Conservation (phyloP, 345 rosid genomes). For the Dovyalis caffra region DNA sequence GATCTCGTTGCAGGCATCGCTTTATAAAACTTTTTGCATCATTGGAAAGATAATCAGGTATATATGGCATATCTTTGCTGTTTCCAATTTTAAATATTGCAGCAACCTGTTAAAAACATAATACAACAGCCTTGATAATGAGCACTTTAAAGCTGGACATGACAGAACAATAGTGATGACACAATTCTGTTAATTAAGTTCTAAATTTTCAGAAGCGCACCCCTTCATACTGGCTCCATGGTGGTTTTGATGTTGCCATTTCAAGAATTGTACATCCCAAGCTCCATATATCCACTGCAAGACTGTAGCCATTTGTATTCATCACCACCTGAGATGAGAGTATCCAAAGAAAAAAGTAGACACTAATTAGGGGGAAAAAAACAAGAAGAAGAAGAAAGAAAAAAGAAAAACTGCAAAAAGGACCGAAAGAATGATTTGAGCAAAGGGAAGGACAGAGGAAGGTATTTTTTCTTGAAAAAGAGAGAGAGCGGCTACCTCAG, state of each 20-base stretch:
- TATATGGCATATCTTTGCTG: constrained; percentile 88
- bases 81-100: constrained; percentile 97
- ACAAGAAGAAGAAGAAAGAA: background rate
- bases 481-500: constrained; percentile 59
- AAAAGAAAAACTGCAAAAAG: background rate
- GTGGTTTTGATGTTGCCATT: constrained; percentile 96
- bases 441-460: background rate
- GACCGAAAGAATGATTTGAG: background rate
- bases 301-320: constrained; percentile 84
- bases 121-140: constrained; percentile 6
- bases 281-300: constrained; percentile 93
- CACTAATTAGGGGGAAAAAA: background rate
- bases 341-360: background rate
- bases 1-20: constrained; percentile 87
- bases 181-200: background rate
- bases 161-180: background rate
- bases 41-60: constrained; percentile 84
- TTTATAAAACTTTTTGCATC: constrained; percentile 76
- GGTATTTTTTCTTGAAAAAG: background rate
- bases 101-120: constrained; percentile 69
- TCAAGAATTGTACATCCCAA: constrained; percentile 97
- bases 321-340: constrained; percentile 67
- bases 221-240: constrained; percentile 98
- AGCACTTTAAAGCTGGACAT: constrained; percentile 10
- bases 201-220: constrained; percentile 38